Base-by-base conservation (phyloP, 306 rosid species). In the Purshia tridentata region DNA sequence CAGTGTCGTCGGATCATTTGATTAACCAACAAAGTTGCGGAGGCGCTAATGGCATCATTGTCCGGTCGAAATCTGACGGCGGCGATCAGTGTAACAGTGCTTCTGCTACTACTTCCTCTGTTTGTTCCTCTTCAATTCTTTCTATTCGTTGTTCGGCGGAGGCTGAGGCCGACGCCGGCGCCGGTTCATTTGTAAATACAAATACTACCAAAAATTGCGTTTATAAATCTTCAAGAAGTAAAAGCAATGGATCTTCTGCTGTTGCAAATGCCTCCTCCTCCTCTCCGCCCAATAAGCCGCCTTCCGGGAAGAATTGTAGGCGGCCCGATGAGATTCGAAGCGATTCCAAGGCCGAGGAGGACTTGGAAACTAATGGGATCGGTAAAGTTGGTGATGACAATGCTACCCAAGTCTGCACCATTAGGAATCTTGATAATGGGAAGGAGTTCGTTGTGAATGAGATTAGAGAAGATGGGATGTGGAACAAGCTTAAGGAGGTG, bases 371-470 rank as follows among this genome's bases (percentile, higher is more conserved):
- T 73, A 72, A 75, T 74, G 87, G 67, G 19, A 69, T 59, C 65
- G 79, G 65, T 13, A 29, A 46, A 57, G 84, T 68, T 13, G 63
- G 70, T n/a, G 89, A 87, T 8, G 48, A 15, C 13, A 13, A 19
- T 19, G 23, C 0, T 12, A 14, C 74, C 23, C 70, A 75, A 59
- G 90, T 62, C 9, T 89, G 95, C 62, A 89, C 91, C 0, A 94
- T 94, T 70, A 87, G 90, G 72, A 91, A 94, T 84, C 96, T 94
- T n/a, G 96, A 94, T 15, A 94, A 90, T 69, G 97, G 99, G 35
- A 87, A 87, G 53, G 99, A 88, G 83, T 94, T 94, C 60, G 97
- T 94, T n/a, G 96, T 94, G 68, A 94, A 86, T 59, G 97, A 90
- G 72, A 77, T 92, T 67, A 85, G 79, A 77, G 96, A 88, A 72